A percentile compares a stretch with the other conserved stretches of the same genome.
Evolutionary conservation across 805 yeast genomes (phyloP).

Genomic region (Wickerhamiella azyma): DNA sequence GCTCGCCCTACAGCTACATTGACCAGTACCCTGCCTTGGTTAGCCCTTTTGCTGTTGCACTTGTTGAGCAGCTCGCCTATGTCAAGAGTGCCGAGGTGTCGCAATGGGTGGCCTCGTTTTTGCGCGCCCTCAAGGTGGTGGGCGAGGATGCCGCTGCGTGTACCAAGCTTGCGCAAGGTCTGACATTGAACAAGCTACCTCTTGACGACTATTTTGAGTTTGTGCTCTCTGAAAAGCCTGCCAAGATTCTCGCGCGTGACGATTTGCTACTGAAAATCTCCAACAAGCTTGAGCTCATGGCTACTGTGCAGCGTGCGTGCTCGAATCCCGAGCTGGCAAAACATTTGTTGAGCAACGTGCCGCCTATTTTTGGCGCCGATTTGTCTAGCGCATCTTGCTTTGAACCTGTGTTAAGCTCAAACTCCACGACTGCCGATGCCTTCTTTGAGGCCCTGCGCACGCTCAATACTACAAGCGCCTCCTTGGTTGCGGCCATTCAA

Average conservation of each 20-base stretch:
- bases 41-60: slow-evolving; percentile 44
- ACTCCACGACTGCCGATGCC: slow-evolving; percentile 3
- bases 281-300: slow-evolving; percentile 17
- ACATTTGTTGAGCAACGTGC: slow-evolving; percentile 15
- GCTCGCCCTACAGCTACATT: slow-evolving; percentile 72
- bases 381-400: not conserved
- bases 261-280: slow-evolving; percentile 18
- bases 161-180: not conserved
- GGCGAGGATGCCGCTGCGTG: slow-evolving; percentile 15
- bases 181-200: slow-evolving; percentile 2
- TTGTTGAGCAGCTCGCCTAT: slow-evolving; percentile 41
- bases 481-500: slow-evolving; percentile 9
- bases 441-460: slow-evolving; percentile 4
- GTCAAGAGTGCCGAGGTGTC: slow-evolving; percentile 2
- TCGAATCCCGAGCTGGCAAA: slow-evolving; percentile 9
- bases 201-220: slow-evolving; percentile 19
- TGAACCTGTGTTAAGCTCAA: not conserved
- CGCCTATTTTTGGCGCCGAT: slow-evolving; percentile 10
- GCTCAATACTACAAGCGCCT: not conserved
- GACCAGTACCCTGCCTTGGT: slow-evolving; percentile 37
- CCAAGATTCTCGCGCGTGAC: slow-evolving; percentile 9
- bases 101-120: slow-evolving; percentile 13
- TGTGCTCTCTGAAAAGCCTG: slow-evolving; percentile 14
- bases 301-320: slow-evolving; percentile 13
- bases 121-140: slow-evolving; percentile 13